Base-by-base conservation (phyloP, 768 basidiomycete genomes). In the Holtermanniella nyarrowii region DNA sequence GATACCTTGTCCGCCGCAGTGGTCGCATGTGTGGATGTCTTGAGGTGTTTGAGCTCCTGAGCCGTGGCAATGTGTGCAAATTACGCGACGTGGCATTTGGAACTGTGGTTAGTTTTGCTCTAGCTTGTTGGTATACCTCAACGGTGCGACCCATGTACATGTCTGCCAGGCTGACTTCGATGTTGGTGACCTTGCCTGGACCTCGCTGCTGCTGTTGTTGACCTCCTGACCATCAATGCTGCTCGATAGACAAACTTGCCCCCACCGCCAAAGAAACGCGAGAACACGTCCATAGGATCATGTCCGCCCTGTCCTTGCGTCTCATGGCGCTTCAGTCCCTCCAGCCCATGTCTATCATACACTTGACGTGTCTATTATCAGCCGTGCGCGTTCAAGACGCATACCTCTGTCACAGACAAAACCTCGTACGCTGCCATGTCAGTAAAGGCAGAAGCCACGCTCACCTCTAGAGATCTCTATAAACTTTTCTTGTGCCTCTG, bases 51-150 rank as follows among this genome's bases (percentile, higher is more conserved):
- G 85, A 0, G 95, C 95, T 21, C 95, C 95, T 0, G 88, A 82
- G 21, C 95, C 95, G 65, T 90, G 83, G 74, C 95, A 99, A 68
- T 95, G 87, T 71, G 96, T 90, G 65, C 95, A 99, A 16, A 99
- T 82, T 27, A 93, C 81, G 48, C 82, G 81, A 68, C 93, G 91
- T 70, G 83, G 85, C 68, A 96, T 78, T 76, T 86, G 84, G 72
- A 99, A 93, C 89, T 97, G 59, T 5, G 10, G 7, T 23, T 21
- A 27, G 5, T 12, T 13, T 20, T 39, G 7, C 1, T 13, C 44
- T 11, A 10, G 20, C 11, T 11, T 12, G 18, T 2, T 16, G 20
- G 26, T 24, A 7, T 24, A 78, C 91, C 70, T 95, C 93, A 60
- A 93, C 82, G 57, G 78, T 85, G 11, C 83, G 79, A 16, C 93